A percentile compares a stretch with the other conserved stretches of the same genome.
phyloP scores from a whole-genome alignment of 129 eudicot genomes.

The Chrysanthemum lavandulifolium region DNA sequence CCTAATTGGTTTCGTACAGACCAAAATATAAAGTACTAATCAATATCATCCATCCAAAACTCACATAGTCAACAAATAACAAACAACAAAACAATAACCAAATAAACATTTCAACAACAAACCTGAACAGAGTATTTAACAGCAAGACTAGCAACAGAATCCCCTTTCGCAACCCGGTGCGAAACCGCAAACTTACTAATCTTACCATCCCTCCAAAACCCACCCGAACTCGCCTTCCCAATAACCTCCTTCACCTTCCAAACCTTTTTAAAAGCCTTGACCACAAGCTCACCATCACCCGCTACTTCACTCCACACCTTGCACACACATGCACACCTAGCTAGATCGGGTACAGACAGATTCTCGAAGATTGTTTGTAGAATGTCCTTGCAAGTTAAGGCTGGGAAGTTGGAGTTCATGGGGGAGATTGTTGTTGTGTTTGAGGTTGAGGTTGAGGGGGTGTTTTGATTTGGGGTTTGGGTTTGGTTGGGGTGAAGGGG shows the following conservation, averaged over 20 bases:
- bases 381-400: constrained; percentile 57
- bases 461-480: constrained; percentile 21
- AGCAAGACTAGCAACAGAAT: constrained; percentile 83
- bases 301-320: constrained; percentile 66
- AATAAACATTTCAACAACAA: too few species aligned
- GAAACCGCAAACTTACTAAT: constrained; percentile 72
- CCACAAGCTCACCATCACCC: constrained; percentile 66
- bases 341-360: constrained; percentile 67
- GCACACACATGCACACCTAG: constrained; percentile 82
- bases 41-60: too few species aligned
- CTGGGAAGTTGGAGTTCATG: constrained; percentile 71
- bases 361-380: constrained; percentile 66
- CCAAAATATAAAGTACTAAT: too few species aligned
- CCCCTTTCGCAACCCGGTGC: constrained; percentile 57
- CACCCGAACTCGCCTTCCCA: constrained; percentile 68
- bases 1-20: too few species aligned
- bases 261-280: constrained; percentile 59
- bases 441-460: neutral
- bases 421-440: constrained; percentile 50
- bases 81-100: constrained; percentile 1
- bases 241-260: constrained; percentile 70
- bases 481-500: constrained; percentile 36
- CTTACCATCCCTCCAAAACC: constrained; percentile 79
- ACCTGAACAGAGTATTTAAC: constrained; percentile 95
- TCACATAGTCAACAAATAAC: neutral